Conservation (phyloP, 2,329 filamentous ascomycete species). For the Penicillium sp. region DNA sequence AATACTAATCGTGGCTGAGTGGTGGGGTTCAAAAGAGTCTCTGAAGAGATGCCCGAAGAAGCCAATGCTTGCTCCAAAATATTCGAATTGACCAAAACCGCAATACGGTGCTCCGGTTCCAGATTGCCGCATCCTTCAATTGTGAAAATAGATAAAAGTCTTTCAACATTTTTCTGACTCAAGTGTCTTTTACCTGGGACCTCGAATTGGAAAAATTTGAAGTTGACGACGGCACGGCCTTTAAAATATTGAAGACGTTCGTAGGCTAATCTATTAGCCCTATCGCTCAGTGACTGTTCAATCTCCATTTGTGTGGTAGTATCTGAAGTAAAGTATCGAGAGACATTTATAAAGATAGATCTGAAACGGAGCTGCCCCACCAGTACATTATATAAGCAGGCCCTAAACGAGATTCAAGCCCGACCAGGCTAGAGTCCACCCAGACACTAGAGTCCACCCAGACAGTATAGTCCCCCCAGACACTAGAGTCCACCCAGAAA, state of each 20-base stretch:
- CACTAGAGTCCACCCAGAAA: no score
- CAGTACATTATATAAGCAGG: no score
- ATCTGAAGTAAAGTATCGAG: no score
- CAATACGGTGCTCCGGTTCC: constrained; percentile 7
- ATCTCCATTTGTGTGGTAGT: no score
- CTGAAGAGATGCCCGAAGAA: background rate
- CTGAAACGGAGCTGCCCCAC: no score
- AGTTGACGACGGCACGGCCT: background rate
- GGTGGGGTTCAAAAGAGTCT: constrained; percentile 1
- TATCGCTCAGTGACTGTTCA: no score
- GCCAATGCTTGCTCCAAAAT: background rate
- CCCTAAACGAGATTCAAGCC: no score
- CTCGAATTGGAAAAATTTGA: background rate
- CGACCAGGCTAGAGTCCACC: no score
- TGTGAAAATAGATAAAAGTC: constrained; percentile 4
- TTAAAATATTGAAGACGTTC: background rate
- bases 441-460: no score
- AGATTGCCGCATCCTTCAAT: constrained; percentile 10
- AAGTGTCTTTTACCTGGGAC: background rate
- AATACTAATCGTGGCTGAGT: background rate
- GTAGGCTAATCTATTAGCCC: no score
- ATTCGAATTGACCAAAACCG: background rate
- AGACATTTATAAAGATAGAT: no score
- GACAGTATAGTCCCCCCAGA: no score
- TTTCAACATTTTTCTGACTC: constrained; percentile 1